Evolutionary conservation across 2,329 filamentous ascomycete species (phyloP).

Genomic region (Zasmidium cellare): DNA sequence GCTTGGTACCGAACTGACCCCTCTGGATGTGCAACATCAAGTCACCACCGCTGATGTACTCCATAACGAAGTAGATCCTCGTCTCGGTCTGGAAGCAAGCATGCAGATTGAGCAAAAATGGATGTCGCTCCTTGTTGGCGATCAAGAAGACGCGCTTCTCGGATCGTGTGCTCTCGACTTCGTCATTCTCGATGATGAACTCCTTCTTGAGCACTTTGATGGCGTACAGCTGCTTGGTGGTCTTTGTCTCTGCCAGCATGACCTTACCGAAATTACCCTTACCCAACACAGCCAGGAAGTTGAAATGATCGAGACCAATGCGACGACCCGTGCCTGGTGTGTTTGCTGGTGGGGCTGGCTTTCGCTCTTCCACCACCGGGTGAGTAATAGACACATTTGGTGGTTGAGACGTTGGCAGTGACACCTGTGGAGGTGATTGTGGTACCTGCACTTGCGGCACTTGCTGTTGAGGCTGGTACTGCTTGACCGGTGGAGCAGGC

Average conservation of each 20-base stretch:
- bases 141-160: slow-evolving; percentile 97
- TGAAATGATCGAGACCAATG: slow-evolving; percentile 97
- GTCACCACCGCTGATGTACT: slow-evolving; percentile 98
- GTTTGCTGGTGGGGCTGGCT: slow-evolving; percentile 68
- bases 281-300: slow-evolving; percentile 95
- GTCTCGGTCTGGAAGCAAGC: slow-evolving; percentile 99
- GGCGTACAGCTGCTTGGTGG: slow-evolving; percentile 85
- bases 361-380: slow-evolving; percentile 42
- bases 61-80: slow-evolving; percentile 98
- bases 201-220: slow-evolving; percentile 99
- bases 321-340: slow-evolving; percentile 71
- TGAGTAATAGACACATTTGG: slow-evolving; percentile 30
- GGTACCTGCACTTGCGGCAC: slow-evolving; percentile 43
- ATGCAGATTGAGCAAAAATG: slow-evolving; percentile 91
- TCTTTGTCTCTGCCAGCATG: slow-evolving; percentile 98
- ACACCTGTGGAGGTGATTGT: slow-evolving; percentile 43
- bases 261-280: slow-evolving; percentile 99
- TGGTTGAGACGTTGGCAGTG: slow-evolving; percentile 29
- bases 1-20: slow-evolving; percentile 91
- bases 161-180: slow-evolving; percentile 95
- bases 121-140: slow-evolving; percentile 94
- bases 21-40: slow-evolving; percentile 98
- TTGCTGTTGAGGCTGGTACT: slow-evolving; percentile 56
- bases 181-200: slow-evolving; percentile 99
- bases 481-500: slow-evolving; percentile 50